Evolutionary conservation across 495 filamentous ascomycete genomes (phyloP).

Genomic region (Cercophora newfieldiana): DNA sequence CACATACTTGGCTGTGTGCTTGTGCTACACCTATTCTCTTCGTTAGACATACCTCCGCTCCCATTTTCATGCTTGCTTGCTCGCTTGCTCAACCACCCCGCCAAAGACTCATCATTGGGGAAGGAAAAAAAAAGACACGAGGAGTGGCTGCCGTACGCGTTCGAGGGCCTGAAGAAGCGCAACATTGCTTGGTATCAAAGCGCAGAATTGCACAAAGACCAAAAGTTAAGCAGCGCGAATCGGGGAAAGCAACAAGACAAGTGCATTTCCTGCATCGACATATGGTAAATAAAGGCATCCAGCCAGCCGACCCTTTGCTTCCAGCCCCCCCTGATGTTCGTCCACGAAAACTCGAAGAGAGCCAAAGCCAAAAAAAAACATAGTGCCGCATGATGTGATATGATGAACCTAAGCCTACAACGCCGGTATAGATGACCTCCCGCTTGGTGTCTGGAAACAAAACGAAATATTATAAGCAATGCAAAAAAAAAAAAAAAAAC

Average conservation of each 20-base stretch:
- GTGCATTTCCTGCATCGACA: background rate
- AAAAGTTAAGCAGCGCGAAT: background rate
- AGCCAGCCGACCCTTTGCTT: background rate
- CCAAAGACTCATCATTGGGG: background rate
- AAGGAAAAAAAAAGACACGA: background rate
- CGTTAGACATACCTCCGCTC: background rate
- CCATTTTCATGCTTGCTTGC: too few species aligned
- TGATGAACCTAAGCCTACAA: background rate
- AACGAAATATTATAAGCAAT: background rate
- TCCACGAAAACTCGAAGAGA: background rate
- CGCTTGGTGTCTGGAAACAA: slow-evolving; percentile 5
- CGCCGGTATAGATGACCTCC: background rate
- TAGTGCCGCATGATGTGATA: background rate
- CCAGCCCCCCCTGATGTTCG: background rate
- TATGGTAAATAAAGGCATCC: slow-evolving; percentile 3
- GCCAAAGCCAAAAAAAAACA: background rate
- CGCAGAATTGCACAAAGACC: background rate
- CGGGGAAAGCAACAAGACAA: background rate
- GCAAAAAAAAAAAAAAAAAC: background rate
- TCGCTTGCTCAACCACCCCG: background rate
- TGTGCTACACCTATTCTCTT: background rate
- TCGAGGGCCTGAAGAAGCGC: background rate
- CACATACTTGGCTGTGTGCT: background rate
- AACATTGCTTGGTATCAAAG: background rate
- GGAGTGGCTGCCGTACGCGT: background rate